Conservation (phyloP, 1,284 basidiomycete species). For the Papiliotrema nemorosa region DNA sequence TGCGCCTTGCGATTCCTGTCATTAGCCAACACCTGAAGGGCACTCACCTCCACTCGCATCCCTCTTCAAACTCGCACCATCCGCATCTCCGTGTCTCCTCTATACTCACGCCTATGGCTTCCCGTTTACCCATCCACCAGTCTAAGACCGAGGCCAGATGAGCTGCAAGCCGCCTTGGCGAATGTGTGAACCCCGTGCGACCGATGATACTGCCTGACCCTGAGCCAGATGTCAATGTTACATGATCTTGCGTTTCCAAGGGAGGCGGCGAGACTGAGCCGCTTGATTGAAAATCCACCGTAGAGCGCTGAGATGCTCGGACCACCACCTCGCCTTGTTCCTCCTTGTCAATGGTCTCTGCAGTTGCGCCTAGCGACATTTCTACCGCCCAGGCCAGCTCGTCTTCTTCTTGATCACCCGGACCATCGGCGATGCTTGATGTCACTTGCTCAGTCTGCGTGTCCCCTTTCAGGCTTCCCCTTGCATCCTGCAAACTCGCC, state of each 20-base stretch:
- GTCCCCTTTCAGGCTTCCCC: too few relatives aligned
- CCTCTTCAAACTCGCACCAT: slow-evolving; percentile 71
- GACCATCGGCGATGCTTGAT: background rate
- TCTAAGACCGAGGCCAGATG: slow-evolving; percentile 60
- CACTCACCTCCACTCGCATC: slow-evolving; percentile 72
- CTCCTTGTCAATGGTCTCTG: background rate
- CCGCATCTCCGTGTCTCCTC: slow-evolving; percentile 66
- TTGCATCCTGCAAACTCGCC: slow-evolving; percentile 8
- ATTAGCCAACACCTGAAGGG: background rate
- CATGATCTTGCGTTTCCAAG: background rate
- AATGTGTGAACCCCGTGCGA: slow-evolving; percentile 59
- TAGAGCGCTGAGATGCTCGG: slow-evolving; percentile 1
- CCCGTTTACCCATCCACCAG: slow-evolving; percentile 71
- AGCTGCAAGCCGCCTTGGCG: slow-evolving; percentile 57
- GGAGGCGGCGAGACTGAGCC: background rate
- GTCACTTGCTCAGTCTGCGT: background rate
- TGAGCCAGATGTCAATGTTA: slow-evolving; percentile 2
- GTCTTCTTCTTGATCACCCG: background rate
- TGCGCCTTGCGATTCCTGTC: slow-evolving; percentile 23
- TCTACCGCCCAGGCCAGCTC: slow-evolving; percentile 51
- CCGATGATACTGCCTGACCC: slow-evolving; percentile 60
- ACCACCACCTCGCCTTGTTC: slow-evolving; percentile 12
- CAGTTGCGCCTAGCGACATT: slow-evolving; percentile 20
- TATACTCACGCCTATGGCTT: slow-evolving; percentile 64
- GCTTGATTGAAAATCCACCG: background rate